These are phyloP conservation scores for Staphylotrichum longicolle DNA, from an alignment of 495 filamentous ascomycete genomes.

Conservation along the genomic window DNA sequence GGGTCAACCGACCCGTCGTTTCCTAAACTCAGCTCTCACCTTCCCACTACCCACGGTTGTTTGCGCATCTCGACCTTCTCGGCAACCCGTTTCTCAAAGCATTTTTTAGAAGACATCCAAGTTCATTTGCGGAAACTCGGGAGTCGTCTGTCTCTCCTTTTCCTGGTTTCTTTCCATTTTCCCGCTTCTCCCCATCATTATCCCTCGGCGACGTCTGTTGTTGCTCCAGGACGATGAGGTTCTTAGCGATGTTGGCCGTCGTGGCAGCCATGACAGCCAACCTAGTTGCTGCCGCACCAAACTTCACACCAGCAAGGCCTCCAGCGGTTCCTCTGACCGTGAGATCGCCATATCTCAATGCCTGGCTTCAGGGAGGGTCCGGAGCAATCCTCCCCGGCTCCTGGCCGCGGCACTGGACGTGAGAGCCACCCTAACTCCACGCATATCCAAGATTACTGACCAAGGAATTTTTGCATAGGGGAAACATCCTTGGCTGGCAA, in stretches of 20 bases:
- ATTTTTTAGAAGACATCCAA: neutral
- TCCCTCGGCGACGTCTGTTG: too few species aligned
- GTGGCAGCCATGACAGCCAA: conserved; percentile 16
- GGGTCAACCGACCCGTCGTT: neutral
- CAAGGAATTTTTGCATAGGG: conserved; percentile 55
- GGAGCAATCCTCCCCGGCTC: conserved; percentile 27
- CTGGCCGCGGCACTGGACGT: conserved; percentile 36
- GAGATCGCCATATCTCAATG: conserved; percentile 34
- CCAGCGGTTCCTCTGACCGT: conserved; percentile 32
- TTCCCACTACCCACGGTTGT: neutral
- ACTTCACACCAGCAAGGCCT: conserved; percentile 26
- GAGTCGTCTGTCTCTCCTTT: neutral
- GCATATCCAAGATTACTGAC: conserved; percentile 15
- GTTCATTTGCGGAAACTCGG: neutral
- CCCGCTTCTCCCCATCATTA: neutral
- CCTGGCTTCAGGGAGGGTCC: conserved; percentile 33
- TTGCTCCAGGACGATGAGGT: conserved; percentile 12
- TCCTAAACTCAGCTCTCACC: neutral
- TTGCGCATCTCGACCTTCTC: conserved; percentile 6
- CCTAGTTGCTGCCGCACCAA: conserved; percentile 14
- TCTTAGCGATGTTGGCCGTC: conserved; percentile 14
- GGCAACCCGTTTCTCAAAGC: neutral
- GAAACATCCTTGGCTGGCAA: conserved; percentile 74
- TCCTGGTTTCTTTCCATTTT: neutral
- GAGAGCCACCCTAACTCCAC: conserved; percentile 6